Evolutionary conservation across 805 yeast species (phyloP), one percentile per base, ranked within the genome.

Genomic region (Cyberlindnera xylosilytica): DNA sequence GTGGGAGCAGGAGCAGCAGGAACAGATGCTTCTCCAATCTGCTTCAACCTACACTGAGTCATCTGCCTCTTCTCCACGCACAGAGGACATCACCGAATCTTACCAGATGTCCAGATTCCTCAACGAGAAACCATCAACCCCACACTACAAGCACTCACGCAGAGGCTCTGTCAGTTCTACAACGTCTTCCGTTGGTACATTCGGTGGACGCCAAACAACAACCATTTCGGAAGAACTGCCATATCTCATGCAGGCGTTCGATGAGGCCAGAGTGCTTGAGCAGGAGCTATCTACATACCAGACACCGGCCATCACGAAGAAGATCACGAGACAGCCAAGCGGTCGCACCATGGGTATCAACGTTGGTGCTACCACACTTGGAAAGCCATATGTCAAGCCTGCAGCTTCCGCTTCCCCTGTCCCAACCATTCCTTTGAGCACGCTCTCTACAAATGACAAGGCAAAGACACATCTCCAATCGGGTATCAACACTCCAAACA

Each of bases 141-240:
- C 39, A 10, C 19, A 33, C 13, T 32, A 30, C 36, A 35, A 41
- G 28, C 31, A 27, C 6, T 30, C 49, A 20, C 50, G 58, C 47
- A 49, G 53, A 42, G 39, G 36, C 9, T 54, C 58, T 2, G 15
- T 49, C 18, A 46, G 53, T 11, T 54, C 58, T 3, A 48, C 61
- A n/a, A 50, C 64, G 7, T 60, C 64, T 1, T 56, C 66, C 7
- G 18, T 39, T 23, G 30, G 62, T 71, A 47, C 42, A 45, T 31
- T 13, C 34, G 4, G 70, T 30, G 70, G 69, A 47, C 72, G 32
- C 16, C 32, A 29, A 16, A 29, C 85, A 0, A 39, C 47, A 4
- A 74, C 83, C 7, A 64, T 83, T 13, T 56, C 80, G 2, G 83
- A 79, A 38, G 86, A 82, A 55, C 58, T 83, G 47, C 91, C 91